These are phyloP conservation scores for Pleurotus salmoneostramineus DNA, from an alignment of 768 basidiomycete genomes.

Conservation along the genomic window DNA sequence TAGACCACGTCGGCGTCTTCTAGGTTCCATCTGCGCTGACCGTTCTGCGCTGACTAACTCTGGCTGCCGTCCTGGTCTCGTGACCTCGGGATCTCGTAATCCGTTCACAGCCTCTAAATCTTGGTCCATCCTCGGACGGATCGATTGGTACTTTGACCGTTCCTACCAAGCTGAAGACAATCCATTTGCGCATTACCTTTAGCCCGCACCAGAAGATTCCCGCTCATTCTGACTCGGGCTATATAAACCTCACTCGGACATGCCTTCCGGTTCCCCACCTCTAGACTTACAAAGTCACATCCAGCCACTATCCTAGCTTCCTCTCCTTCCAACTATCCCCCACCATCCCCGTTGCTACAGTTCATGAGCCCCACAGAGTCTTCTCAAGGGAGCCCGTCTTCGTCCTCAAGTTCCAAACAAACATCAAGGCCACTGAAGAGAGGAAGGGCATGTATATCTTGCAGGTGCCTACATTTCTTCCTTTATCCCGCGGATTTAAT, in stretches of 20 bases:
- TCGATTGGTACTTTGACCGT: not conserved
- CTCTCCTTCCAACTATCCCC: not conserved
- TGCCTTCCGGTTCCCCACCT: slow-evolving; percentile 1
- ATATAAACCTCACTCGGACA: slow-evolving; percentile 6
- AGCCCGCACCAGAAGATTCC: slow-evolving; percentile 2
- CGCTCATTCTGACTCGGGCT: not conserved
- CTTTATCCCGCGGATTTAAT: not conserved
- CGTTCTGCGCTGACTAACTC: not conserved
- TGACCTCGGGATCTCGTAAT: not conserved
- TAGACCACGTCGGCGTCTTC: not conserved
- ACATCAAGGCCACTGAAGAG: slow-evolving; percentile 42
- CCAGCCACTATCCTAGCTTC: not conserved
- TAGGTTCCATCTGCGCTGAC: not conserved
- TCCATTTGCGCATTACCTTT: slow-evolving; percentile 2
- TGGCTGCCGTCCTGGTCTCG: not conserved
- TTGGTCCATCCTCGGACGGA: not conserved
- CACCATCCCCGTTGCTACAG: not conserved
- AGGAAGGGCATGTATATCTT: slow-evolving; percentile 53
- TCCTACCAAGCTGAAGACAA: not conserved
- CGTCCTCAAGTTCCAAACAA: slow-evolving; percentile 2
- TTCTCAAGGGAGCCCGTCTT: slow-evolving; percentile 3
- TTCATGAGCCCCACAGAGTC: slow-evolving; percentile 1
- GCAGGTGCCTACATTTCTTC: slow-evolving; percentile 30
- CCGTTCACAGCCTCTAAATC: not conserved
- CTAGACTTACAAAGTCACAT: not conserved